Conservation (phyloP, 805 yeast species). For the Ogataea glucozyma region DNA sequence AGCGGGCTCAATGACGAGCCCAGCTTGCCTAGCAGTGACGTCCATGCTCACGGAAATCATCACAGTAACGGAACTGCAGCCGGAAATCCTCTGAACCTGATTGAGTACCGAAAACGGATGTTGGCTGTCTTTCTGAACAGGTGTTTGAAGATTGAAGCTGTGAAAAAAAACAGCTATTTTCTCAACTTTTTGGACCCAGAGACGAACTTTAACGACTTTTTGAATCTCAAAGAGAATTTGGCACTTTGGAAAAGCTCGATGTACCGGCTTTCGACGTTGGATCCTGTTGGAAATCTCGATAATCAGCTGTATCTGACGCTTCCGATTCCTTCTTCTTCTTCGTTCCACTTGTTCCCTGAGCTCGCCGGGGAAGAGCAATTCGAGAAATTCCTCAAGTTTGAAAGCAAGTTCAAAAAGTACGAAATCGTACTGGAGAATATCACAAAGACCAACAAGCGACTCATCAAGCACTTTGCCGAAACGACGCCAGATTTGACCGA, state of each 20-base stretch:
- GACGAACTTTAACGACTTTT: conserved; percentile 78
- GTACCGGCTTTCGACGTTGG: conserved; percentile 61
- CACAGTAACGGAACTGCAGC: conserved; percentile 6
- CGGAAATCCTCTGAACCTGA: conserved; percentile 20
- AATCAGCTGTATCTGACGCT: conserved; percentile 57
- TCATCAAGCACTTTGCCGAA: conserved; percentile 47
- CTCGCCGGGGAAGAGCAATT: conserved; percentile 32
- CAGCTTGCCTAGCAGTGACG: conserved; percentile 5
- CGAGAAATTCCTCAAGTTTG: conserved; percentile 31
- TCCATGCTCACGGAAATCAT: conserved; percentile 4
- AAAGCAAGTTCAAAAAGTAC: conserved; percentile 35
- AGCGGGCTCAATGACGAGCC: conserved; percentile 9
- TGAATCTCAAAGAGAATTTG: conserved; percentile 55
- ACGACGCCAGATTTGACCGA: conserved; percentile 51
- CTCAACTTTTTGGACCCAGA: conserved; percentile 83
- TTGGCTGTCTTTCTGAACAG: conserved; percentile 75
- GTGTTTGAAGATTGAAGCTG: conserved; percentile 58
- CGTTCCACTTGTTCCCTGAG: conserved; percentile 27
- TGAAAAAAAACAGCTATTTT: conserved; percentile 63
- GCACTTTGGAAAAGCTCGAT: conserved; percentile 49
- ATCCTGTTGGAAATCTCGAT: conserved; percentile 54
- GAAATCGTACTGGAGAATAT: conserved; percentile 36
- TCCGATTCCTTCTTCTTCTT: conserved; percentile 52
- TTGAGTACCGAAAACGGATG: conserved; percentile 71
- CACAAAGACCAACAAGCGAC: conserved; percentile 43